phyloP scores from a whole-genome alignment of 164 flowering plant species.

The Chimonanthus salicifolius region DNA sequence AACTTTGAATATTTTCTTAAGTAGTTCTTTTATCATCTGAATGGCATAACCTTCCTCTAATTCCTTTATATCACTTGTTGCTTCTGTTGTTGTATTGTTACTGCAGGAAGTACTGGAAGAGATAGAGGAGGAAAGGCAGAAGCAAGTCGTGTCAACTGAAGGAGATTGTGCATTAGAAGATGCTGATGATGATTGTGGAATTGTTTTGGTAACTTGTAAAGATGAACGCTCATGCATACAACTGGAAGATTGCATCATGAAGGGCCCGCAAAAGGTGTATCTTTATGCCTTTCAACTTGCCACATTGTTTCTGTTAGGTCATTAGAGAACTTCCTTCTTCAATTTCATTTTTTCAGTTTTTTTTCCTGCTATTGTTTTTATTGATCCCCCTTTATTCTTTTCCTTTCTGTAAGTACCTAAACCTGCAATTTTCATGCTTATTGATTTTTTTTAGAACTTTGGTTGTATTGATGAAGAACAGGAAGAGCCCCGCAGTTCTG shows the following conservation, averaged over 20 bases:
- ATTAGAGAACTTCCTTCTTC: too few relatives aligned
- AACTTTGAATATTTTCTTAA: background rate
- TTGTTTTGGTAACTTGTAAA: constrained; percentile 86
- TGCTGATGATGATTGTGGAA: constrained; percentile 33
- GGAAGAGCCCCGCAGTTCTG: too few relatives aligned
- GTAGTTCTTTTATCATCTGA: background rate
- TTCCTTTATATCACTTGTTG: too few relatives aligned
- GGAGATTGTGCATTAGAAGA: constrained; percentile 24
- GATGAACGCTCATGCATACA: constrained; percentile 96
- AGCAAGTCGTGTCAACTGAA: constrained; percentile 32
- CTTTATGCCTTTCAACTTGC: background rate
- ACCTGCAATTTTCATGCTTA: too few relatives aligned
- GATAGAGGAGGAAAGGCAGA: constrained; percentile 72
- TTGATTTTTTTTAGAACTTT: too few relatives aligned
- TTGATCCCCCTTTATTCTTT: too few relatives aligned
- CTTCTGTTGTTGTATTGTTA: background rate
- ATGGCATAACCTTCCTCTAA: background rate
- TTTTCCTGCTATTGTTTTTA: too few relatives aligned
- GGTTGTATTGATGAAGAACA: too few relatives aligned
- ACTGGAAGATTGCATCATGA: constrained; percentile 78
- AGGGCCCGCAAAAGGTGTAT: constrained; percentile 62
- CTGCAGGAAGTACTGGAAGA: constrained; percentile 79
- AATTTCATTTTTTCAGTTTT: too few relatives aligned
- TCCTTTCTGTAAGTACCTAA: too few relatives aligned
- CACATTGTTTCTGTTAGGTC: background rate